Base-by-base conservation (phyloP, 768 basidiomycete genomes). In the Termitomyces sp. region DNA sequence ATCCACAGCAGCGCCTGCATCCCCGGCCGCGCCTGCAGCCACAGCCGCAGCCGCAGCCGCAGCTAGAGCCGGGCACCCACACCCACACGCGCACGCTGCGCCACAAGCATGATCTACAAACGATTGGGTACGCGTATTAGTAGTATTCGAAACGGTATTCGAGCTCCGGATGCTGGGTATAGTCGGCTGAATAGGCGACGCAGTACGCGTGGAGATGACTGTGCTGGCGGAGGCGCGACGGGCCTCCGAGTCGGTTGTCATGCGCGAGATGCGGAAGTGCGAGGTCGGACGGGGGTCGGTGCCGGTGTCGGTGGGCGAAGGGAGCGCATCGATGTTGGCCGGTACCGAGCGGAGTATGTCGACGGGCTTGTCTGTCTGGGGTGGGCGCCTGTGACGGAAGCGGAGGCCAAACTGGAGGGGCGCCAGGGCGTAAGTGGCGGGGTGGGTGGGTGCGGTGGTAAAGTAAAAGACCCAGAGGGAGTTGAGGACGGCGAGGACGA, bases 401-500 rank as follows among this genome's bases (percentile, higher is more conserved):
- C n/a, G n/a, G n/a, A n/a, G n/a, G n/a, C n/a, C n/a, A n/a, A n/a
- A n/a, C n/a, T n/a, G n/a, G n/a, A n/a, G n/a, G n/a, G n/a, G n/a
- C n/a, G n/a, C n/a, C n/a, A n/a, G n/a, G n/a, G n/a, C n/a, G n/a
- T n/a, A n/a, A n/a, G n/a, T n/a, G n/a, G n/a, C 29, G 10, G 46
- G 46, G 29, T 47, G 46, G 0, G 32, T 37, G 1, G 34, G 50
- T 14, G 59, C 44, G 10, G 89, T 85, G 0, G 93, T 92, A 69
- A 97, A 88, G 73, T 87, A 92, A 42, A 95, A 73, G 10, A 94
- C 80, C 94, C 94, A 97, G 51, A 97, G 65, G 58, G 94, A 82
- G 78, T 97, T 82, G 50, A 94, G 81, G 65, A 96, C 77, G 2
- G 89, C 79, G 26, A 90, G 79, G 58, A 96, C 76, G 57, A 98